A percentile compares a stretch with the other conserved stretches of the same genome.
Evolutionary conservation across 306 rosid species (phyloP).

Genomic region (Vigna mungo): DNA sequence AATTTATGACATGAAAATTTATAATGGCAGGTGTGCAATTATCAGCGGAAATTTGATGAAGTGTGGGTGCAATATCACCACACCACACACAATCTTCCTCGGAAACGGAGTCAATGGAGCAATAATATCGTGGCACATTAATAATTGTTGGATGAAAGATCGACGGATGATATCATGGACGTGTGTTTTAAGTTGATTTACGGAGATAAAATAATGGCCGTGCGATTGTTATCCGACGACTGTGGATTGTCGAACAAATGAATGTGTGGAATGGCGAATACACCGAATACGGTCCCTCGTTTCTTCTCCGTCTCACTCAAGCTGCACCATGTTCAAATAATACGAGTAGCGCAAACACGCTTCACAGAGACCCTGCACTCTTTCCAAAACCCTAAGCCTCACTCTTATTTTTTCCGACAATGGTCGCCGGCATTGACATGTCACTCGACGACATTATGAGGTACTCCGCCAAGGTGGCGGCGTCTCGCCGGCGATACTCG

Average conservation of each 20-base stretch:
- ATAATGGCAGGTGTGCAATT: neutral
- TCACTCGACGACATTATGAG: slow-evolving; percentile 43
- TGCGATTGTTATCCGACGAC: neutral
- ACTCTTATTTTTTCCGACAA: neutral
- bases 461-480: slow-evolving; percentile 20
- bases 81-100: too few species aligned
- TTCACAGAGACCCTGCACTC: neutral
- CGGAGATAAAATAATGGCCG: too few species aligned
- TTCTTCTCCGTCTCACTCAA: neutral
- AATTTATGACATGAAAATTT: too few species aligned
- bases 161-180: neutral
- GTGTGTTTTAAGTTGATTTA: too few species aligned
- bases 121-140: neutral
- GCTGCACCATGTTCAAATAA: neutral
- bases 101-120: neutral
- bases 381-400: neutral
- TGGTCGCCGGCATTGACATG: slow-evolving; percentile 36
- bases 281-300: neutral
- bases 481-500: slow-evolving; percentile 11
- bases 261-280: neutral
- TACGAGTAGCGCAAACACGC: too few species aligned
- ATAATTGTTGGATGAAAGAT: neutral
- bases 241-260: neutral
- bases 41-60: neutral
- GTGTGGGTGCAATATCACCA: neutral